Conservation (phyloP, 768 basidiomycete genomes). For the Boletus insuetus region DNA sequence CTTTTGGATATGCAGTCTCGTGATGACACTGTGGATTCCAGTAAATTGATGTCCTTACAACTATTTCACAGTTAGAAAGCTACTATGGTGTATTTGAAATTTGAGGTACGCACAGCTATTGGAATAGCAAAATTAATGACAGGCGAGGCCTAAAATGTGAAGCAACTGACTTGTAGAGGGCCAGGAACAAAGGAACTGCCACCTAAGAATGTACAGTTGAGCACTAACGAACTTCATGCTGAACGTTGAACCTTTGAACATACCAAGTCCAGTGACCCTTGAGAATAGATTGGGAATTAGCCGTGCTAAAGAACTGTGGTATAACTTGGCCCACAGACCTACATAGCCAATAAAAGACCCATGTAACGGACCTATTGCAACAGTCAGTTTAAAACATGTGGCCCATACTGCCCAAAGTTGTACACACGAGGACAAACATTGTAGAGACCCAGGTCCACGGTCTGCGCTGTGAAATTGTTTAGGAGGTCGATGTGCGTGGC, state of each 20-base stretch:
- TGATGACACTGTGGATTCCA: background rate
- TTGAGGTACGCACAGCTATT: background rate
- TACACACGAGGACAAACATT: background rate
- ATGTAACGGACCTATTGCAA: background rate
- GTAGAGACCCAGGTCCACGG: background rate
- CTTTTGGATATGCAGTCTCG: background rate
- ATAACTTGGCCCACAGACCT: background rate
- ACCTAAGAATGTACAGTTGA: background rate
- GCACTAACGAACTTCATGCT: background rate
- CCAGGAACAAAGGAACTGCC: background rate
- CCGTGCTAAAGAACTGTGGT: background rate
- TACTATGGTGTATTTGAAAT: background rate
- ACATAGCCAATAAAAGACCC: background rate
- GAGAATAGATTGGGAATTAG: background rate
- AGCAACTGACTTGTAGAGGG: background rate
- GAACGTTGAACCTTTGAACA: background rate
- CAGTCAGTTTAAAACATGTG: background rate
- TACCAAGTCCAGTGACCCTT: background rate
- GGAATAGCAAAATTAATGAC: background rate
- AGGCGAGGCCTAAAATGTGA: background rate
- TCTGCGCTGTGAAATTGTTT: background rate
- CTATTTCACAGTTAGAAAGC: background rate
- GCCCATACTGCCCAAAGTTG: background rate
- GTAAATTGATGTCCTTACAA: background rate
- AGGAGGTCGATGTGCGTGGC: background rate